Evolutionary conservation across 306 rosid species (phyloP).

Genomic region (Astragalus membranaceus): DNA sequence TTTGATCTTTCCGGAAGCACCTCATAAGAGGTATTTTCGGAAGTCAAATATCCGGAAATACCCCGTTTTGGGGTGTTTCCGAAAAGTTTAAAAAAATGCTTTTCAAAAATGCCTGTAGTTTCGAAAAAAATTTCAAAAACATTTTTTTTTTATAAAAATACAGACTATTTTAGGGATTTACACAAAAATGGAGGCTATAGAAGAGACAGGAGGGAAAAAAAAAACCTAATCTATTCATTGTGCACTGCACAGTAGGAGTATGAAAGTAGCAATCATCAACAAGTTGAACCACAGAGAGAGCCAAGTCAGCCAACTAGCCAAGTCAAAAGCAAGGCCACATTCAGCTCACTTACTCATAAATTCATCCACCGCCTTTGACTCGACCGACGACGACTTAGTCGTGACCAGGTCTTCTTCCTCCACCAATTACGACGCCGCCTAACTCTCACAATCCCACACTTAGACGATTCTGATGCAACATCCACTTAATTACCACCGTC

Average conservation of each 20-base stretch:
- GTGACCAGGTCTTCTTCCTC: neutral
- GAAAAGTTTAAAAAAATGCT: no score
- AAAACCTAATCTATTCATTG: neutral
- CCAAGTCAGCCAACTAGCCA: neutral
- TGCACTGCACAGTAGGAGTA: neutral
- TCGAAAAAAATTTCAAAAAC: no score
- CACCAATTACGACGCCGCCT: neutral
- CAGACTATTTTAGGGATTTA: no score
- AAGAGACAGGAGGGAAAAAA: no score
- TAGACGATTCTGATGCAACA: neutral
- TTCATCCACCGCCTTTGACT: slow-evolving; percentile 2
- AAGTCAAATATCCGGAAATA: no score
- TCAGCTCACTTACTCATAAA: neutral
- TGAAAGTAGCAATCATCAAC: neutral
- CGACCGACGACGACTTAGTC: neutral
- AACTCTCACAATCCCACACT: neutral
- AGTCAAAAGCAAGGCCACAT: neutral
- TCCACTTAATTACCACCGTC: neutral
- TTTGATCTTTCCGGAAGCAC: no score
- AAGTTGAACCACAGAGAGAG: neutral
- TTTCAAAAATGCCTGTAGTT: no score
- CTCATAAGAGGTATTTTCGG: no score
- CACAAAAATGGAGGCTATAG: no score
- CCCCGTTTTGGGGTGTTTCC: no score
- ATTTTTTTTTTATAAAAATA: no score